Percentiles rank a stretch among this genome's conserved stretches.
Conservation (phyloP, 768 basidiomycete genomes). For the Lenzites betulinus region DNA sequence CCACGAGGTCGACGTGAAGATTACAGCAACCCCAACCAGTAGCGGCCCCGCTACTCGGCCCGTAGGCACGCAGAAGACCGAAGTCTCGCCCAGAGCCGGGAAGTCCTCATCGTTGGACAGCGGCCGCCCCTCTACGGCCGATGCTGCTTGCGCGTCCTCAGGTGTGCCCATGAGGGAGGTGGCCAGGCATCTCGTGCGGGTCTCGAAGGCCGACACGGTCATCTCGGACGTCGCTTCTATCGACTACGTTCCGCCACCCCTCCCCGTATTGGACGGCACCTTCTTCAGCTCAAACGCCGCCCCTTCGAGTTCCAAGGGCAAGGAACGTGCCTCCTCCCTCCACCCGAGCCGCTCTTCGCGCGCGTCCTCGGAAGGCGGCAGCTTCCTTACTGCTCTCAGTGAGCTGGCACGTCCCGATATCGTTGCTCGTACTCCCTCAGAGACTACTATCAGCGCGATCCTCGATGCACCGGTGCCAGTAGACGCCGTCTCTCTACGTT, state of each 20-base stretch:
- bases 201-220: conserved; percentile 10
- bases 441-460: not conserved
- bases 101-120: not conserved
- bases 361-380: not conserved
- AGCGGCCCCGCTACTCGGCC: too few relatives aligned
- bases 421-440: not conserved
- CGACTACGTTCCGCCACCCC: not conserved
- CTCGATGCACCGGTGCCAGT: not conserved
- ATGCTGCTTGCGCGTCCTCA: not conserved
- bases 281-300: not conserved
- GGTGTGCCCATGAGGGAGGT: not conserved
- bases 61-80: not conserved
- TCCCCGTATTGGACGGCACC: not conserved
- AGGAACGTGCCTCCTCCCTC: not conserved
- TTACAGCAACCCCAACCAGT: too few relatives aligned
- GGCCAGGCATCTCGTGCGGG: not conserved
- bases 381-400: not conserved
- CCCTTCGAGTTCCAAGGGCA: not conserved
- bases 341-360: not conserved
- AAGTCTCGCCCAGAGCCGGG: not conserved
- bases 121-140: not conserved
- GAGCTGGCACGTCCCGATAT: not conserved
- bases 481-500: too few relatives aligned
- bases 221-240: conserved; percentile 1
- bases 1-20: too few relatives aligned